These are phyloP conservation scores for Acer negundo DNA, from an alignment of 345 rosid species.

Conservation along the genomic window DNA sequence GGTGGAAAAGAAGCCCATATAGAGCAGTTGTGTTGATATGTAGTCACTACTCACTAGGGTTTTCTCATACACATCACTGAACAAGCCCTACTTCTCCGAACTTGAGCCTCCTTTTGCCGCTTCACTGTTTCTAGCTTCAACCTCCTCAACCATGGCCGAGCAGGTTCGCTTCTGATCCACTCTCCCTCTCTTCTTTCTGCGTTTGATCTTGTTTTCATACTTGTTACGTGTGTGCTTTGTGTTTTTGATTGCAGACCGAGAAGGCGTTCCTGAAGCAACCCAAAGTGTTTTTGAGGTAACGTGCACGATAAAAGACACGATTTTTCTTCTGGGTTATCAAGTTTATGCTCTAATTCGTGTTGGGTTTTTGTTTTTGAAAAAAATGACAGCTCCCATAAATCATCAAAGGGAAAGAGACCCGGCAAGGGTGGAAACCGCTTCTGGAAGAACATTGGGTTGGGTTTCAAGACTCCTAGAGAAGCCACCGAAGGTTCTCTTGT, in stretches of 20 bases:
- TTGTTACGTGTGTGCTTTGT: not conserved
- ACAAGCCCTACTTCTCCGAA: not conserved
- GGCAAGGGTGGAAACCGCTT: slow-evolving; percentile 93
- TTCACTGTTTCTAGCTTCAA: not conserved
- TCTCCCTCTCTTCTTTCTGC: not conserved
- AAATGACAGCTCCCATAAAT: slow-evolving; percentile 62
- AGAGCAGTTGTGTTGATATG: not conserved
- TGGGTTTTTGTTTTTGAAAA: not conserved
- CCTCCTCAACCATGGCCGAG: slow-evolving; percentile 6
- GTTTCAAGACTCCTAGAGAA: slow-evolving; percentile 94
- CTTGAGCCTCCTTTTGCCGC: not conserved
- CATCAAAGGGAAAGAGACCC: slow-evolving; percentile 95
- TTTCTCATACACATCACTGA: not conserved
- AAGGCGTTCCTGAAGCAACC: slow-evolving; percentile 85
- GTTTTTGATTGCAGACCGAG: slow-evolving; percentile 53
- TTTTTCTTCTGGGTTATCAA: too few species aligned
- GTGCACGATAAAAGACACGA: not conserved
- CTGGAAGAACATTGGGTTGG: slow-evolving; percentile 86
- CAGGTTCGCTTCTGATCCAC: slow-evolving; percentile 1
- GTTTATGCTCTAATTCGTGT: not conserved
- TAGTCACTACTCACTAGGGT: not conserved
- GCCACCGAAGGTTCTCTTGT: slow-evolving; percentile 67
- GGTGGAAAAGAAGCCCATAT: not conserved
- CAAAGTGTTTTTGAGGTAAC: slow-evolving; percentile 71
- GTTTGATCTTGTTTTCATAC: not conserved